Conservation (phyloP, 2,329 filamentous ascomycete genomes). For the Monilinia polystroma region DNA sequence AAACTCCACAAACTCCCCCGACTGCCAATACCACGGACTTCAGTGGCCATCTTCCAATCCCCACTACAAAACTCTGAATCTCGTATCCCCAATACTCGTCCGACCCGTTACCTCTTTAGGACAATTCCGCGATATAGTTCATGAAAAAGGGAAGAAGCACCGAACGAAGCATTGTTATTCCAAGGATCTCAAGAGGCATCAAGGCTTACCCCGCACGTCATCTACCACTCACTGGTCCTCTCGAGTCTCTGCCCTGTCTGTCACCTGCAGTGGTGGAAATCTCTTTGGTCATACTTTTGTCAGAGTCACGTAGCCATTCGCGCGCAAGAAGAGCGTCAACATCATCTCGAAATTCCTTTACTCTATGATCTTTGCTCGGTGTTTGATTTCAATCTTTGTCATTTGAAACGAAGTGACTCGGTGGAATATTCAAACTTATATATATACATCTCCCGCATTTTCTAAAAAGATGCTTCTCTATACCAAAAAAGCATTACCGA, state of each 20-base stretch:
- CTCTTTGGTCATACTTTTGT: conserved; percentile 6
- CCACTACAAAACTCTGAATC: conserved; percentile 1
- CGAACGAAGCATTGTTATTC: not conserved
- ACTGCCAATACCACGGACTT: not conserved
- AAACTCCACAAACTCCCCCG: too few species aligned
- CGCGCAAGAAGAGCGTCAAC: conserved; percentile 8
- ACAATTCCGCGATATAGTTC: not conserved
- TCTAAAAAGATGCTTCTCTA: conserved; percentile 54
- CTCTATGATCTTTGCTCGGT: conserved; percentile 1
- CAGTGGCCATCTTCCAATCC: not conserved
- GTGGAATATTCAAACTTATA: not conserved
- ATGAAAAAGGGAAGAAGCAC: not conserved
- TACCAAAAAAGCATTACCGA: conserved; percentile 56
- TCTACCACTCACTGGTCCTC: conserved; percentile 8
- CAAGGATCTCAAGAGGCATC: not conserved
- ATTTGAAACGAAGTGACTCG: not conserved
- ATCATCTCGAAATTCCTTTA: not conserved
- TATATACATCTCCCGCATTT: not conserved
- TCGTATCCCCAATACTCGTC: conserved; percentile 7
- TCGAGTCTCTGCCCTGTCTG: not conserved
- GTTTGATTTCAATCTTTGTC: not conserved
- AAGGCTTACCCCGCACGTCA: conserved; percentile 18
- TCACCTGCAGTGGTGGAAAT: conserved; percentile 12
- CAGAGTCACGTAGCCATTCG: conserved; percentile 15
- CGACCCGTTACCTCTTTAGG: not conserved